phyloP scores from a whole-genome alignment of 2,329 filamentous ascomycete genomes.

The Hymenotorrendiella dingleyae region DNA sequence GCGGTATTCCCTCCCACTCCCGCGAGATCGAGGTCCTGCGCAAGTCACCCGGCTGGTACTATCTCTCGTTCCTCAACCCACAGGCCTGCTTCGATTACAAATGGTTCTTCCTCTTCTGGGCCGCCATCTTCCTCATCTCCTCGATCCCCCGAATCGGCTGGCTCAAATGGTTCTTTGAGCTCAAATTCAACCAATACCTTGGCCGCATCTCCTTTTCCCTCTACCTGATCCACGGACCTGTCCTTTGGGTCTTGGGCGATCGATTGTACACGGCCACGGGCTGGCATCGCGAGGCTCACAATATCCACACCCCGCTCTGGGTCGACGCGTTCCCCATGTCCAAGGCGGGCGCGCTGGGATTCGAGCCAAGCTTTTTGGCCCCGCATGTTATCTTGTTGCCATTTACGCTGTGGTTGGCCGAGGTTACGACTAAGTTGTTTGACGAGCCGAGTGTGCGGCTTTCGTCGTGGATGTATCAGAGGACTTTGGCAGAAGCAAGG shows the following conservation, averaged over 20 bases:
- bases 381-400: slow-evolving; percentile 57
- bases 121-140: slow-evolving; percentile 49
- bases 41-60: slow-evolving; percentile 43
- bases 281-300: slow-evolving; percentile 43
- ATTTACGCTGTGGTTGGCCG: slow-evolving; percentile 52
- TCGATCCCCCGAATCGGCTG: slow-evolving; percentile 50
- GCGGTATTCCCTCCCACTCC: slow-evolving; percentile 51
- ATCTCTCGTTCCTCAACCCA: slow-evolving; percentile 49
- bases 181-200: slow-evolving; percentile 52
- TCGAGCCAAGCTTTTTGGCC: slow-evolving; percentile 54
- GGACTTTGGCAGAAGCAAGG: slow-evolving; percentile 28
- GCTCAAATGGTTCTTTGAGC: slow-evolving; percentile 54
- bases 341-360: slow-evolving; percentile 54
- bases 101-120: slow-evolving; percentile 63
- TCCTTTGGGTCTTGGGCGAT: slow-evolving; percentile 55
- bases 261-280: slow-evolving; percentile 57
- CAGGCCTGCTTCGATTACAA: slow-evolving; percentile 61
- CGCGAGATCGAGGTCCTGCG: slow-evolving; percentile 41
- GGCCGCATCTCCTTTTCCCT: slow-evolving; percentile 57
- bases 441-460: slow-evolving; percentile 57
- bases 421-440: slow-evolving; percentile 49
- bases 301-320: slow-evolving; percentile 49
- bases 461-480: slow-evolving; percentile 50
- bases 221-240: slow-evolving; percentile 59
- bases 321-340: slow-evolving; percentile 49